phyloP scores from a whole-genome alignment of 371 early-diverging fungal species.

The Lichtheimia ramosa region DNA sequence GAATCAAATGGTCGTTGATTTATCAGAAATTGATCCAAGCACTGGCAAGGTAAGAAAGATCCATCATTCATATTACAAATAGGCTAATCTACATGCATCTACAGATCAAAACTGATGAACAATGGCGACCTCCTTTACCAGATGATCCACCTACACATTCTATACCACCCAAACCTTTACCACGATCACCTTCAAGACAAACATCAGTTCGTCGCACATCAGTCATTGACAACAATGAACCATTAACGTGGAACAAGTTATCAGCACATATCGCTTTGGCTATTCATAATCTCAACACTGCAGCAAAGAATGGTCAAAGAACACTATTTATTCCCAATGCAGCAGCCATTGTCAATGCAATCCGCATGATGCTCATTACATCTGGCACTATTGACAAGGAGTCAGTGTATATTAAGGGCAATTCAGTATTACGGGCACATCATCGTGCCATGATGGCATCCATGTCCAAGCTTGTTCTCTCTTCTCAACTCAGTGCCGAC shows the following conservation, averaged over 20 bases:
- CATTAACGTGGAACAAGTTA: slow-evolving; percentile 37
- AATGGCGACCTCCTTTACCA: slow-evolving; percentile 8
- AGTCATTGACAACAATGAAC: slow-evolving; percentile 17
- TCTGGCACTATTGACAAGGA: slow-evolving; percentile 77
- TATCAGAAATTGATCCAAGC: slow-evolving; percentile 6
- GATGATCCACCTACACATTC: slow-evolving; percentile 1
- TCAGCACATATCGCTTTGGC: slow-evolving; percentile 58
- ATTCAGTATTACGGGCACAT: slow-evolving; percentile 66
- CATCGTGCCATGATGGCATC: slow-evolving; percentile 81
- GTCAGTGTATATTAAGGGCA: slow-evolving; percentile 59
- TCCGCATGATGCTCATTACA: slow-evolving; percentile 82
- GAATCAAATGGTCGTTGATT: slow-evolving; percentile 68
- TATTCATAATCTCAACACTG: slow-evolving; percentile 37
- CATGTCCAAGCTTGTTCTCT: slow-evolving; percentile 79
- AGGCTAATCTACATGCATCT: not conserved
- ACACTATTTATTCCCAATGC: slow-evolving; percentile 50
- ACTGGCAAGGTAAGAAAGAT: not conserved
- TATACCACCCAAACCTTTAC: slow-evolving; percentile 16
- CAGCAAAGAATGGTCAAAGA: slow-evolving; percentile 47
- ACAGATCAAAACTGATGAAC: not conserved
- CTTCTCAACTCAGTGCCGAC: slow-evolving; percentile 80
- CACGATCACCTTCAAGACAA: slow-evolving; percentile 22
- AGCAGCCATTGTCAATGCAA: slow-evolving; percentile 68
- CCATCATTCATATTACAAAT: too few species aligned
- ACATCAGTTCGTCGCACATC: slow-evolving; percentile 19